Evolutionary conservation across 441 rosid species (phyloP).

Genomic region (Brassica hybrid): DNA sequence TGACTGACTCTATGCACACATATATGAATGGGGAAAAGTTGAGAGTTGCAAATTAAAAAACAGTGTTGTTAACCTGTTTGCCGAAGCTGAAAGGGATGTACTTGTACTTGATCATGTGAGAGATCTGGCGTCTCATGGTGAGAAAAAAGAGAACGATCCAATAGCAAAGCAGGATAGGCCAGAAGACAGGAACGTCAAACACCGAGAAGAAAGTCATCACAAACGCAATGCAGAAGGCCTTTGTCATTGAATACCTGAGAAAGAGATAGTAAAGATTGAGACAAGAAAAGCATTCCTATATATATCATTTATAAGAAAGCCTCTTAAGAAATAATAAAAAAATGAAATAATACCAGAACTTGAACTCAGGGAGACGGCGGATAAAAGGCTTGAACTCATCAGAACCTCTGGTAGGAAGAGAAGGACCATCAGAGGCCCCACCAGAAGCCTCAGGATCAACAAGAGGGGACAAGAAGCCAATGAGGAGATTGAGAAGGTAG

Average conservation of each 20-base stretch:
- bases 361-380: constrained; percentile 50
- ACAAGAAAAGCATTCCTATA: not conserved
- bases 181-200: constrained; percentile 74
- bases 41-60: not conserved
- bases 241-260: constrained; percentile 66
- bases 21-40: not conserved
- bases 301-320: too few relatives aligned
- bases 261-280: not conserved
- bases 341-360: constrained; percentile 33
- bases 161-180: constrained; percentile 75
- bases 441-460: constrained; percentile 47
- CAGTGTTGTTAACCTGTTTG: constrained; percentile 54
- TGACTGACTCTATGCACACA: not conserved
- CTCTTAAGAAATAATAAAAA: too few relatives aligned
- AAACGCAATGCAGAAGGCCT: constrained; percentile 71
- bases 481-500: constrained; percentile 43
- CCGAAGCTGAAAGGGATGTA: constrained; percentile 77
- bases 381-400: constrained; percentile 53
- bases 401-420: constrained; percentile 46
- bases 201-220: constrained; percentile 71
- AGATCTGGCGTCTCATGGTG: constrained; percentile 72
- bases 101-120: constrained; percentile 76
- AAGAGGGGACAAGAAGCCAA: constrained; percentile 46
- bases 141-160: constrained; percentile 76
- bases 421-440: constrained; percentile 39